Conservation (phyloP, 306 rosid species). For the Quercus alba region DNA sequence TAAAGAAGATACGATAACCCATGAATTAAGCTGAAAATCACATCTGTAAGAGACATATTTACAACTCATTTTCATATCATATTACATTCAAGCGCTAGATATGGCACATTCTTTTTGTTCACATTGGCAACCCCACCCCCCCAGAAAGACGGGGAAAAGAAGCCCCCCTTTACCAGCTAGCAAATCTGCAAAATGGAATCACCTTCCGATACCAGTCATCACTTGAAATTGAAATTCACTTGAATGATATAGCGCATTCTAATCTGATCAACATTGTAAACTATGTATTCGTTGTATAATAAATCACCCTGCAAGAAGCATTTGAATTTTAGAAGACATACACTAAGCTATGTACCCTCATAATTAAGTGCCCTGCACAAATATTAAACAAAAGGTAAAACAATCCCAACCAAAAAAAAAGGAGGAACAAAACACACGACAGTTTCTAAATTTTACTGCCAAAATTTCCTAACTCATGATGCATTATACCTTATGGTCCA, state of each 20-base stretch:
- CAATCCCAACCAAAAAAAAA: neutral
- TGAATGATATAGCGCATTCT: constrained; percentile 81
- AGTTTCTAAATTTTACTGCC: neutral
- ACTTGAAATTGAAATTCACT: constrained; percentile 62
- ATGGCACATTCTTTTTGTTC: neutral
- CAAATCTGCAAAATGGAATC: neutral
- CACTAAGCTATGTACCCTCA: neutral
- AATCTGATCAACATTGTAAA: constrained; percentile 82
- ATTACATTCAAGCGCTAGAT: neutral
- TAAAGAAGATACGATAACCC: neutral
- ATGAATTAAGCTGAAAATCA: neutral
- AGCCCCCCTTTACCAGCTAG: neutral
- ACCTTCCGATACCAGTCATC: constrained; percentile 14
- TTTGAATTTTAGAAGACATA: neutral
- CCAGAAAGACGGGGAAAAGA: neutral
- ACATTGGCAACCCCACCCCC: neutral
- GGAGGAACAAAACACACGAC: neutral
- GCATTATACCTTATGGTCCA: constrained; percentile 36
- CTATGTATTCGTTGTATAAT: constrained; percentile 84
- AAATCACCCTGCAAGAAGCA: constrained; percentile 56
- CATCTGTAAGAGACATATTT: neutral
- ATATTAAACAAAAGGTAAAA: neutral
- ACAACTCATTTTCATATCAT: neutral
- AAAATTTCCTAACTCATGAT: neutral
- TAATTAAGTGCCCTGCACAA: neutral